Evolutionary conservation across 352 stramenopile genomes (phyloP).

Genomic region (Phytophthora niederhauseri): DNA sequence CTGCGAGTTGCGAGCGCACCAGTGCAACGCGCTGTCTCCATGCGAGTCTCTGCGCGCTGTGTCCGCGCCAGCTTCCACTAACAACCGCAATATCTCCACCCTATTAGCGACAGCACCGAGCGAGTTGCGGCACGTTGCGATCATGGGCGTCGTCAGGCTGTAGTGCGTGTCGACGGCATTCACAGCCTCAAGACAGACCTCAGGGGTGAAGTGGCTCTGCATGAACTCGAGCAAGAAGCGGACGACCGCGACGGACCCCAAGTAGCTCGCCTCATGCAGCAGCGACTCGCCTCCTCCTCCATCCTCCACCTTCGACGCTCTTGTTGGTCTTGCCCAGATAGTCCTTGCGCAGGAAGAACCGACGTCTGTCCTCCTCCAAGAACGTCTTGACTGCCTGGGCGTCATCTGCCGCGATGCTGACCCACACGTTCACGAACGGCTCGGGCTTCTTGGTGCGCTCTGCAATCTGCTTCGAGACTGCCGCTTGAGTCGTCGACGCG

Average conservation of each 20-base stretch:
- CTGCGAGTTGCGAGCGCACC: slow-evolving; percentile 62
- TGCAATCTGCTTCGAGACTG: slow-evolving; percentile 8
- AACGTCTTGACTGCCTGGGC: slow-evolving; percentile 33
- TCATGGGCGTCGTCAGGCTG: slow-evolving; percentile 57
- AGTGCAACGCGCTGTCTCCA: slow-evolving; percentile 73
- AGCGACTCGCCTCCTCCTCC: slow-evolving; percentile 45
- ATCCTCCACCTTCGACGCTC: slow-evolving; percentile 13
- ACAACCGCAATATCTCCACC: slow-evolving; percentile 53
- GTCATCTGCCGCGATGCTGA: slow-evolving; percentile 46
- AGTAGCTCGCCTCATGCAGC: slow-evolving; percentile 58
- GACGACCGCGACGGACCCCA: slow-evolving; percentile 43
- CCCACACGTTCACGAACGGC: slow-evolving; percentile 42
- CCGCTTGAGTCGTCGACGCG: slow-evolving; percentile 7
- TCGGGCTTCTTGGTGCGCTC: slow-evolving; percentile 1
- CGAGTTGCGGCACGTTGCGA: slow-evolving; percentile 60
- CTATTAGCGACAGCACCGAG: slow-evolving; percentile 46
- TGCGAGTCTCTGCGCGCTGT: slow-evolving; percentile 53
- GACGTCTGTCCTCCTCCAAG: slow-evolving; percentile 35
- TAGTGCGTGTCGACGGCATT: slow-evolving; percentile 59
- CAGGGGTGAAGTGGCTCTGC: slow-evolving; percentile 34
- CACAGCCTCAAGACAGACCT: slow-evolving; percentile 37
- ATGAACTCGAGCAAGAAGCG: slow-evolving; percentile 45
- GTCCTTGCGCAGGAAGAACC: slow-evolving; percentile 46
- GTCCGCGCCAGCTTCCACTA: slow-evolving; percentile 53
- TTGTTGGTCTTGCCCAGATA: slow-evolving; percentile 3